Evolutionary conservation across 768 basidiomycete genomes (phyloP), one percentile per base, ranked within the genome.

Genomic region (Tubosaeta sp.): DNA sequence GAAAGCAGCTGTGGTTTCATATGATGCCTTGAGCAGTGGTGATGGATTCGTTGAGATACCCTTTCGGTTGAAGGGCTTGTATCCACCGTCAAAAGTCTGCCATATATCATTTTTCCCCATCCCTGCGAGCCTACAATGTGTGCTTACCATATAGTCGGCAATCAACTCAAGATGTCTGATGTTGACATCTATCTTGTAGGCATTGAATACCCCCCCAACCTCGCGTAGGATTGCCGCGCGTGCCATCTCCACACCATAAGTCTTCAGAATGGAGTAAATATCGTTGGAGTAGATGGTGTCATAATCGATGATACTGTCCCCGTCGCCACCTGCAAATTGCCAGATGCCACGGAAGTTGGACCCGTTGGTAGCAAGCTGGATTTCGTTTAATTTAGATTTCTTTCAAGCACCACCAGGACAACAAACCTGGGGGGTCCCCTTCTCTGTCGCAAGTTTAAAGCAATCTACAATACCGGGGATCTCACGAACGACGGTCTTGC

Each of bases 171-270:
- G 76, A 74, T 99, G 96, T 42, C 96, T 83, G 56, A 81, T 80
- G 70, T 98, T 87, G 51, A 99, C 95, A 52, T 90, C 89, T 61
- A 99, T 99, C 63, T 86, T 94, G 75, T 99, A 99, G 3, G 86
- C 92, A 6, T 82, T 85, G 69, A 99, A 99, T 38, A 99, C 92
- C 18, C 83, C 84, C 44, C 86, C 80, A 72, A 99, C 88, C 71
- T 99, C 96, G 46, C 80, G 81, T 58, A 99, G 77, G 65, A 99
- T 95, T 8, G 89, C 83, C 12, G 86, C 81, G 21, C 96, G 84
- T 24, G 94, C 96, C 75, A 94, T 94, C 72, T 99, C 96, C 11
- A 99, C 94, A 31, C 96, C 96, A 66, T 97, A 98, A 0, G 93
- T 89, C 61, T 82, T 82, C 35, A 97, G 73, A 46, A 93, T 84